A percentile compares a stretch with the other conserved stretches of the same genome.
phyloP scores from a whole-genome alignment of 768 basidiomycete species.

The Leccinum olivaceopallidum region DNA sequence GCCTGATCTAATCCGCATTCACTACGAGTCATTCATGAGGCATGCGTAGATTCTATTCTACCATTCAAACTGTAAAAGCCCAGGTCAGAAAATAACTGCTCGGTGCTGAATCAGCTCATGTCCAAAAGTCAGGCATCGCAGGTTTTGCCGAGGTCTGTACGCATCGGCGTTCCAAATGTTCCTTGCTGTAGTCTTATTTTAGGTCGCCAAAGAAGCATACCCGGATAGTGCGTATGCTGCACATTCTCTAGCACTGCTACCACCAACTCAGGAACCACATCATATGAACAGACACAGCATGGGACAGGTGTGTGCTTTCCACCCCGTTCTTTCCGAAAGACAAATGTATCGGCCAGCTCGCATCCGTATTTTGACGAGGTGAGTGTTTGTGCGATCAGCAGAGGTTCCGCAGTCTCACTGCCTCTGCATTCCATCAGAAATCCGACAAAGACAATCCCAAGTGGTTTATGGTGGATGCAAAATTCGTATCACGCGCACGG shows the following conservation, averaged over 20 bases:
- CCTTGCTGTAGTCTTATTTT: slow-evolving; percentile 9
- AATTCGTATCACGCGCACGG: slow-evolving; percentile 60
- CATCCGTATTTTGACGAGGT: slow-evolving; percentile 86
- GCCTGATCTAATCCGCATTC: slow-evolving; percentile 7
- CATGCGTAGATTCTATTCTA: slow-evolving; percentile 76
- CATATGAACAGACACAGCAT: slow-evolving; percentile 72
- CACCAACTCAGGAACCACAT: slow-evolving; percentile 7
- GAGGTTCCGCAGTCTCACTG: neutral
- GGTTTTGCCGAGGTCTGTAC: slow-evolving; percentile 74
- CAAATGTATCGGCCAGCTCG: slow-evolving; percentile 33
- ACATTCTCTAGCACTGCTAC: slow-evolving; percentile 3
- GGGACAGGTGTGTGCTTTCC: slow-evolving; percentile 66
- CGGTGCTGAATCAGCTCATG: slow-evolving; percentile 8
- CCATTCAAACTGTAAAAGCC: slow-evolving; percentile 83
- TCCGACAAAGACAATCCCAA: slow-evolving; percentile 71
- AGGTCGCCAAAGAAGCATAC: slow-evolving; percentile 85
- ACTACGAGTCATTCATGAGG: neutral
- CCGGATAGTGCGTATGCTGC: slow-evolving; percentile 69
- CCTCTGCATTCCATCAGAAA: slow-evolving; percentile 51
- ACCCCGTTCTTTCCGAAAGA: slow-evolving; percentile 3
- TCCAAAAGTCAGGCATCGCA: slow-evolving; percentile 57
- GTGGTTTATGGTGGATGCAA: slow-evolving; percentile 92
- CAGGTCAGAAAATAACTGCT: slow-evolving; percentile 47
- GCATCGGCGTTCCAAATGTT: neutral
- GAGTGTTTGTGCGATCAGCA: slow-evolving; percentile 8